Percentiles rank a stretch among this genome's conserved stretches.
These are phyloP conservation scores for Coemansia sp. DNA, from an alignment of 192 early-diverging fungal species.

Conservation along the genomic window DNA sequence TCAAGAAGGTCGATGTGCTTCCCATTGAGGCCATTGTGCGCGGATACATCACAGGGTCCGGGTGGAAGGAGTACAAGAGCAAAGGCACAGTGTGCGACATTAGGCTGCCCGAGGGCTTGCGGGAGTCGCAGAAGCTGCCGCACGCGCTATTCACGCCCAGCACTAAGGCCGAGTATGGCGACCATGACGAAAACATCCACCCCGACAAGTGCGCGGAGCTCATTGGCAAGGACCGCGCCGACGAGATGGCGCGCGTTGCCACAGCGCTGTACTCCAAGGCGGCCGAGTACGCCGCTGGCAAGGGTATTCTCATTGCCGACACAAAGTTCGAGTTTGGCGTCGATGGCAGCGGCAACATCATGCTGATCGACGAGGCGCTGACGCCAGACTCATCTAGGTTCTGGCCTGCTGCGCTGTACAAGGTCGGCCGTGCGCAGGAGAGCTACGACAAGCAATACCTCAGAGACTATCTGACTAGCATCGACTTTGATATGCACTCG, in stretches of 20 bases:
- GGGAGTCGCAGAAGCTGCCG: conserved; percentile 82
- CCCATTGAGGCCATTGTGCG: conserved; percentile 98
- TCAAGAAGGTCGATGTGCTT: conserved; percentile 86
- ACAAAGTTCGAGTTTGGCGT: conserved; percentile 99
- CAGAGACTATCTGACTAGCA: conserved; percentile 86
- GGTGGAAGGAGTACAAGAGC: conserved; percentile 92
- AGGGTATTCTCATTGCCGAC: conserved; percentile 98
- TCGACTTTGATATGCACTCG: conserved; percentile 83
- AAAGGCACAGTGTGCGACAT: conserved; percentile 95
- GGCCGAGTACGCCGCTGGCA: conserved; percentile 71
- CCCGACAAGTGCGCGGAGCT: conserved; percentile 83
- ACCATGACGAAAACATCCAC: conserved; percentile 99
- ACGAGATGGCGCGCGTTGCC: conserved; percentile 71
- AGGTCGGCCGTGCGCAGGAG: conserved; percentile 73
- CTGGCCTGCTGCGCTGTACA: conserved; percentile 86
- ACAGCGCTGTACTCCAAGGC: conserved; percentile 82
- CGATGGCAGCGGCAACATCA: conserved; percentile 73
- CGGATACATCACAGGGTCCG: conserved; percentile 97
- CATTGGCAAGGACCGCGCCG: conserved; percentile 77
- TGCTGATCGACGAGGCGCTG: conserved; percentile 94
- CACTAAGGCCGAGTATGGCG: conserved; percentile 98
- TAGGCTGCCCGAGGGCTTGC: conserved; percentile 70
- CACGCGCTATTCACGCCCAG: conserved; percentile 91
- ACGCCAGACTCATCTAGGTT: conserved; percentile 99
- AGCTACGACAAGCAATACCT: conserved; percentile 98